Evolutionary conservation across 345 rosid genomes (phyloP).

Genomic region (Eucalyptus erythrocorys): DNA sequence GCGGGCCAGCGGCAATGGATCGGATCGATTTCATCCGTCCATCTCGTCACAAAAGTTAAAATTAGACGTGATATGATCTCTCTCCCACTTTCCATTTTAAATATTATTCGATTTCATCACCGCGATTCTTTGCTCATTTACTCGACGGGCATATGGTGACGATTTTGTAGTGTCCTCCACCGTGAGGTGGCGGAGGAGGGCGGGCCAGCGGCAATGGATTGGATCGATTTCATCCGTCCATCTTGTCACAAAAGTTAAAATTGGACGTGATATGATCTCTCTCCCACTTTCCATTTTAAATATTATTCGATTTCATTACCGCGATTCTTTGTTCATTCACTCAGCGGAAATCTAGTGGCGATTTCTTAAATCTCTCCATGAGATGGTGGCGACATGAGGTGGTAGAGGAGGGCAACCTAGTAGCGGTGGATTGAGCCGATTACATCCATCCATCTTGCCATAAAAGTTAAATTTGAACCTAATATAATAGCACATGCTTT

Average conservation of each 20-base stretch:
- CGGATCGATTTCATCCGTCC: background rate
- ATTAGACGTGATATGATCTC: background rate
- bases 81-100: background rate
- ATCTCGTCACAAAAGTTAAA: background rate
- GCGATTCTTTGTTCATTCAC: no score
- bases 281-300: background rate
- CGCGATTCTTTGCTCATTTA: no score
- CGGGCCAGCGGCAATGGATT: background rate
- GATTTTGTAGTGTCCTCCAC: background rate
- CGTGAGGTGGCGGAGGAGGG: background rate
- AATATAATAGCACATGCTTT: no score
- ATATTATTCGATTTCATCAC: background rate
- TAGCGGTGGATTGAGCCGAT: no score
- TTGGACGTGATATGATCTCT: background rate
- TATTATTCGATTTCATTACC: background rate
- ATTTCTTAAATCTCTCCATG: background rate
- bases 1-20: background rate
- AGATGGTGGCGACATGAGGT: background rate
- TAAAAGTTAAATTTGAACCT: no score
- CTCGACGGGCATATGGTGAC: background rate
- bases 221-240: background rate
- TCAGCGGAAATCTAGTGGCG: background rate
- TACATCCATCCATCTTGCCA: no score
- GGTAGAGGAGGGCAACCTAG: background rate
- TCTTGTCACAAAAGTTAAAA: background rate